A percentile compares a stretch with the other conserved stretches of the same genome.
These are phyloP conservation scores for Kwoniella pini DNA, from an alignment of 768 basidiomycete species.

Conservation along the genomic window DNA sequence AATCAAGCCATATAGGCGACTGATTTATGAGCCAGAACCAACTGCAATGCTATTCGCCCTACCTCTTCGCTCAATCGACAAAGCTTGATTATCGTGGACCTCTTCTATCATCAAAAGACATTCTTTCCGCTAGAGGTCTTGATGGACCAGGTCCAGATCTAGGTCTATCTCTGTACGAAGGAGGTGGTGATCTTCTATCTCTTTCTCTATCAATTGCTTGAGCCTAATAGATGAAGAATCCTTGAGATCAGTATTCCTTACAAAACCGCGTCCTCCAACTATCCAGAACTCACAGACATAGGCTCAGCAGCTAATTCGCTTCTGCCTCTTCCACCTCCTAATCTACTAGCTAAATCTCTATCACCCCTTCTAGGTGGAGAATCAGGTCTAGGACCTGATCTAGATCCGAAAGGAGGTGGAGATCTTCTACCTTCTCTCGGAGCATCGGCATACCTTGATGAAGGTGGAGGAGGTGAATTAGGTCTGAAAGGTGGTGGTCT, in stretches of 20 bases:
- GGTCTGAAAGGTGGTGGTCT: neutral
- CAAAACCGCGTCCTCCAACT: neutral
- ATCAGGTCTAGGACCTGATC: slow-evolving; percentile 7
- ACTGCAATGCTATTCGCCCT: too few relatives aligned
- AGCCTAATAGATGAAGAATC: neutral
- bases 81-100: neutral
- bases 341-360: slow-evolving; percentile 6
- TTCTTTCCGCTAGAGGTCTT: slow-evolving; percentile 19
- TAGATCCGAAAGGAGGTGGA: slow-evolving; percentile 6
- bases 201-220: slow-evolving; percentile 1
- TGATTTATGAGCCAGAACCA: too few relatives aligned
- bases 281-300: slow-evolving; percentile 15
- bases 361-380: neutral
- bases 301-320: slow-evolving; percentile 16
- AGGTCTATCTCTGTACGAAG: neutral
- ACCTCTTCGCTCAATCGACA: too few relatives aligned
- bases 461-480: neutral
- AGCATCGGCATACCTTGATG: neutral
- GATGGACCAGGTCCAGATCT: neutral
- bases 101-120: slow-evolving; percentile 11
- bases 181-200: slow-evolving; percentile 7
- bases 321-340: slow-evolving; percentile 4
- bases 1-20: too few relatives aligned
- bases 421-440: neutral
- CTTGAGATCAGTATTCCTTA: neutral